These are phyloP conservation scores for Melastoma malabathricum DNA, from an alignment of 345 rosid genomes.

Conservation along the genomic window DNA sequence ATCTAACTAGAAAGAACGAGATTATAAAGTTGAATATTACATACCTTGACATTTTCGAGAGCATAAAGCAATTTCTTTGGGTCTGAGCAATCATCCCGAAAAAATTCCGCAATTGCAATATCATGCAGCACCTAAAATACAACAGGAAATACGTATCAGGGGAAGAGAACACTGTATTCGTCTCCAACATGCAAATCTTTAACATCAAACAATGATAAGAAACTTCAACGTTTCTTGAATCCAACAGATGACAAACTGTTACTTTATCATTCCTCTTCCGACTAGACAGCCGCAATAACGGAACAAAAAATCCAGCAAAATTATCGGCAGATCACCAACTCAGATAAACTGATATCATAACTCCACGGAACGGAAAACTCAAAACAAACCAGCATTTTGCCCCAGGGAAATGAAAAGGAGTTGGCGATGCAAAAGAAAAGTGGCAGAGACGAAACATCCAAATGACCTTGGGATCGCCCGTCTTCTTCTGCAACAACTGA, in stretches of 20 bases:
- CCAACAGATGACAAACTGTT: too few species aligned
- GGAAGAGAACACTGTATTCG: background rate
- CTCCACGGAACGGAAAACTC: background rate
- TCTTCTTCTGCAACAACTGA: slow-evolving; percentile 55
- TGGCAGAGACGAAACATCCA: background rate
- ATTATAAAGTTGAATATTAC: background rate
- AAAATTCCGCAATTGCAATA: slow-evolving; percentile 69
- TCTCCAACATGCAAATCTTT: too few species aligned
- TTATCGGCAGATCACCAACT: background rate
- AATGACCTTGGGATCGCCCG: slow-evolving; percentile 69
- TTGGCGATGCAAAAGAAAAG: background rate
- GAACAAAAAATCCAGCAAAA: background rate
- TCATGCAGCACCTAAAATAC: slow-evolving; percentile 66
- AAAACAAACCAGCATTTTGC: background rate
- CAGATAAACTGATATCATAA: too few species aligned
- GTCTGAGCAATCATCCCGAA: slow-evolving; percentile 59
- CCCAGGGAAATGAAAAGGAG: background rate
- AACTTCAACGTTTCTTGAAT: too few species aligned
- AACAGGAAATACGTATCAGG: slow-evolving; percentile 9
- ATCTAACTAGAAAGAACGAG: background rate
- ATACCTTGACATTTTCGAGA: slow-evolving; percentile 66
- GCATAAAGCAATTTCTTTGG: slow-evolving; percentile 60
- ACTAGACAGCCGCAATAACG: too few species aligned
- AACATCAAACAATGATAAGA: too few species aligned
- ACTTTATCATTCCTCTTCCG: too few species aligned